These are phyloP conservation scores for Polychytrium aggregatum DNA, from an alignment of 192 early-diverging fungal genomes.

Conservation along the genomic window DNA sequence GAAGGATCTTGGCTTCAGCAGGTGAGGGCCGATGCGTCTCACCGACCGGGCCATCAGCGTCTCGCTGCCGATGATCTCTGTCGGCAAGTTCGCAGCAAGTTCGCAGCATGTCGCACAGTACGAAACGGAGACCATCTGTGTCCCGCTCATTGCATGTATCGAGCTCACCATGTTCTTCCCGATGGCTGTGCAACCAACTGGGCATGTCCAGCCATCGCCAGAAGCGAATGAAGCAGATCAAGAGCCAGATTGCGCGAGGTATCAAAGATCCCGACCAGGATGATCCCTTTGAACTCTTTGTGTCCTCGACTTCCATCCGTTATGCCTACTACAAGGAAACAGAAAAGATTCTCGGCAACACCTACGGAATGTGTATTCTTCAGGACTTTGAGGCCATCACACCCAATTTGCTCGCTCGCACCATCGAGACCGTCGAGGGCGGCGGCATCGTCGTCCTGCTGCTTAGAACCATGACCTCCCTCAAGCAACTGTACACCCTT, in stretches of 20 bases:
- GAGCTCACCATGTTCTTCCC: too few species aligned
- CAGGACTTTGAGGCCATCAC: slow-evolving; percentile 97
- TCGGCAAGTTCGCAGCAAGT: too few species aligned
- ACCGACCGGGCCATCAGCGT: too few species aligned
- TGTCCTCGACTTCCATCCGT: slow-evolving; percentile 87
- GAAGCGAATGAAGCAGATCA: slow-evolving; percentile 93
- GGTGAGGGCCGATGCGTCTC: too few species aligned
- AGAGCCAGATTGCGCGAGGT: slow-evolving; percentile 85
- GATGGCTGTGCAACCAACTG: not conserved
- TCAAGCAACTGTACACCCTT: slow-evolving; percentile 96
- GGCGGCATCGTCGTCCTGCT: slow-evolving; percentile 90
- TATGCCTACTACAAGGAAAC: slow-evolving; percentile 99
- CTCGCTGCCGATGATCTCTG: too few species aligned
- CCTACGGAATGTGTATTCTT: slow-evolving; percentile 96
- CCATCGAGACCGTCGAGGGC: slow-evolving; percentile 97
- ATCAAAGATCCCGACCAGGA: slow-evolving; percentile 83
- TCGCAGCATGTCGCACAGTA: too few species aligned
- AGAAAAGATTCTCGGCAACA: slow-evolving; percentile 94
- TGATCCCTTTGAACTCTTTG: slow-evolving; percentile 98
- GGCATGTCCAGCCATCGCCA: slow-evolving; percentile 66
- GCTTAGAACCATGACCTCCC: slow-evolving; percentile 86
- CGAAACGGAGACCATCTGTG: too few species aligned
- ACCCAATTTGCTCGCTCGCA: slow-evolving; percentile 90
- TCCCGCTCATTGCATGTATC: too few species aligned
- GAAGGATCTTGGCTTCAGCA: slow-evolving; percentile 91